These are phyloP conservation scores for Fonsecaea monophora DNA, from an alignment of 2,329 filamentous ascomycete genomes.

Conservation along the genomic window DNA sequence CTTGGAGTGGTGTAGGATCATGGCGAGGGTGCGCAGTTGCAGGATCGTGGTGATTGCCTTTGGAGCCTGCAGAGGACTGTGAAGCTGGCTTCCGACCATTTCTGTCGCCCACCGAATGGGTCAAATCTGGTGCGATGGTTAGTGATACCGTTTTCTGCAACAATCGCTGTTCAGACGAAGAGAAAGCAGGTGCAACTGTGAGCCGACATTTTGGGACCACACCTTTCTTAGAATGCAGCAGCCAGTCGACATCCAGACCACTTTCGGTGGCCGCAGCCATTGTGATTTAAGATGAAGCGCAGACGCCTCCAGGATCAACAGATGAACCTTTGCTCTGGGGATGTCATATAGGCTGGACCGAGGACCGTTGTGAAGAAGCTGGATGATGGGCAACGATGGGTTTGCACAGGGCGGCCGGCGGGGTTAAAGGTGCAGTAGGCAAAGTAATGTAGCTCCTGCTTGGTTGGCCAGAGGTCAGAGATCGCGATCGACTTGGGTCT, in stretches of 20 bases:
- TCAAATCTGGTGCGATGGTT: conserved; percentile 23
- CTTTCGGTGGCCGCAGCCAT: conserved; percentile 63
- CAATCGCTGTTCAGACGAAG: not conserved
- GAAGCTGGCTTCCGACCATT: conserved; percentile 32
- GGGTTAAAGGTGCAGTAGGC: conserved; percentile 13
- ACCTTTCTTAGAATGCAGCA: conserved; percentile 86
- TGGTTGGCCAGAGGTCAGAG: conserved; percentile 9
- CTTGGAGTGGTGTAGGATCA: conserved; percentile 33
- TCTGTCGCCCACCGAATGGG: conserved; percentile 39
- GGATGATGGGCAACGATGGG: conserved; percentile 7
- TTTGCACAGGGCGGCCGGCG: conserved; percentile 22
- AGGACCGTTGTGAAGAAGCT: conserved; percentile 16
- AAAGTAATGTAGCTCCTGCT: not conserved
- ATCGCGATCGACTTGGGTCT: conserved; percentile 19
- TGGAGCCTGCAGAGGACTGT: conserved; percentile 34
- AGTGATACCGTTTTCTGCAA: conserved; percentile 1
- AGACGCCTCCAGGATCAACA: not conserved
- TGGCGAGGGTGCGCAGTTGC: conserved; percentile 26
- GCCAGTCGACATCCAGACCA: conserved; percentile 87
- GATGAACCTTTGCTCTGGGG: not conserved
- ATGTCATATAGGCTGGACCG: conserved; percentile 13
- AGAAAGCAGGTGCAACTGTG: conserved; percentile 1
- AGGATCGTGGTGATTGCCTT: conserved; percentile 35
- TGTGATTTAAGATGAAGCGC: conserved; percentile 1
- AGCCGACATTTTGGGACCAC: conserved; percentile 45